Percentiles rank a stretch among this genome's conserved stretches.
phyloP scores from a whole-genome alignment of 768 basidiomycete species.

The Suillus subluteus region DNA sequence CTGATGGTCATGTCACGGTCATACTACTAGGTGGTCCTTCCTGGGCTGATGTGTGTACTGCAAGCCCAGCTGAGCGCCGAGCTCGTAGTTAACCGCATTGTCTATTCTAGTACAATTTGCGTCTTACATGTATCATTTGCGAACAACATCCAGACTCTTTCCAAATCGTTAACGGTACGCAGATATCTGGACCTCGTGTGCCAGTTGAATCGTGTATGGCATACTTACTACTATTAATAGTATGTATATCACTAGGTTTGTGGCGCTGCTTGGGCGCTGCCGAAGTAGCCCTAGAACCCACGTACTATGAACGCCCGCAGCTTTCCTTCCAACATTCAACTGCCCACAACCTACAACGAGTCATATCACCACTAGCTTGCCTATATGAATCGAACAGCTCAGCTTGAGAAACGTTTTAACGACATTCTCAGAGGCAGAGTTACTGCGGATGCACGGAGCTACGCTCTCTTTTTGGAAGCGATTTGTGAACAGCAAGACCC shows the following conservation, averaged over 20 bases:
- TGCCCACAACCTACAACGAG: background rate
- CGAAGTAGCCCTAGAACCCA: background rate
- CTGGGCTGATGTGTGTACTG: background rate
- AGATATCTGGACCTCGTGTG: background rate
- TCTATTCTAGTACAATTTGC: background rate
- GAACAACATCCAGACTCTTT: background rate
- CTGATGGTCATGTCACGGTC: background rate
- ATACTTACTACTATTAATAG: background rate
- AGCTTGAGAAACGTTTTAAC: constrained; percentile 40
- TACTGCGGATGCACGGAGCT: constrained; percentile 26
- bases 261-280: background rate
- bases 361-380: background rate
- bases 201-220: background rate
- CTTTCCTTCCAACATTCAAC: background rate
- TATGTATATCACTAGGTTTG: background rate
- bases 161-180: background rate
- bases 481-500: constrained; percentile 45
- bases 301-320: background rate
- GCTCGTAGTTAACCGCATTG: background rate
- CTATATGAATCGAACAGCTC: constrained; percentile 27
- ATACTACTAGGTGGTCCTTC: too few species aligned
- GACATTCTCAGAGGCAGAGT: constrained; percentile 35
- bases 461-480: constrained; percentile 50
- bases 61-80: background rate
- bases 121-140: background rate